Base-by-base conservation (phyloP, 2,329 filamentous ascomycete genomes). In the Elsinoe batatas region DNA sequence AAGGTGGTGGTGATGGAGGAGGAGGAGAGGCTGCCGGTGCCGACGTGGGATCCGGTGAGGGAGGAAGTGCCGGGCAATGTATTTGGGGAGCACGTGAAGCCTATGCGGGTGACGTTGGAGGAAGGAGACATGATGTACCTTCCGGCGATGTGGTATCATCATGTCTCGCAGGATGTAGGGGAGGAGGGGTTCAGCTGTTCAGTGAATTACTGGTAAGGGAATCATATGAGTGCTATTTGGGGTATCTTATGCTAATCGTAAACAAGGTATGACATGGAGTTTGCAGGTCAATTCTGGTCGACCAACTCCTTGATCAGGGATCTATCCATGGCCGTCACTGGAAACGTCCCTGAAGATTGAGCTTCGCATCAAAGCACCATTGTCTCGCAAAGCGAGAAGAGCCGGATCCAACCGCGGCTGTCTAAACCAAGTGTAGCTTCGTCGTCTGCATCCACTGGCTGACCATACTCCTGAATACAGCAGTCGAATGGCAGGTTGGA, bases 101-200 rank as follows among this genome's bases (percentile, higher is more conserved):
- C 85, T 5, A 62, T 89, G 59, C 73, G 78, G n/a, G 81, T 91
- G 1, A 86, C 83, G 0, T 69, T 93, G 2, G 68, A 83, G 1
- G 78, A 82, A 8, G 87, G 87, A 0, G 88, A 93, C 65, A 88
- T 93, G 82, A 68, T 93, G 13, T 93, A 93, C 69, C 72, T 93
- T 30, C 88, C 88, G 5, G 83, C 85, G 5, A 79, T 91, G 76
- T 93, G 88, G 88, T 88, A 87, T 65, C 88, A 93, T 66, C 90
- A 91, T 66, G 88, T 93, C 3, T 82, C 79, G 5, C 88, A 93
- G 65, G 82, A 79, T 1, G 83, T 81, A 60, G 76, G 76, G 0
- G 72, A 80, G 0, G 85, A 90, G 59, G 84, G 83, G 0, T 81
- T 91, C 32, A 88, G 87, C 40, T 81, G 86, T 56, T 86, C 88